phyloP scores from a whole-genome alignment of 2,329 filamentous ascomycete genomes.

The Furcasterigmium furcatum region DNA sequence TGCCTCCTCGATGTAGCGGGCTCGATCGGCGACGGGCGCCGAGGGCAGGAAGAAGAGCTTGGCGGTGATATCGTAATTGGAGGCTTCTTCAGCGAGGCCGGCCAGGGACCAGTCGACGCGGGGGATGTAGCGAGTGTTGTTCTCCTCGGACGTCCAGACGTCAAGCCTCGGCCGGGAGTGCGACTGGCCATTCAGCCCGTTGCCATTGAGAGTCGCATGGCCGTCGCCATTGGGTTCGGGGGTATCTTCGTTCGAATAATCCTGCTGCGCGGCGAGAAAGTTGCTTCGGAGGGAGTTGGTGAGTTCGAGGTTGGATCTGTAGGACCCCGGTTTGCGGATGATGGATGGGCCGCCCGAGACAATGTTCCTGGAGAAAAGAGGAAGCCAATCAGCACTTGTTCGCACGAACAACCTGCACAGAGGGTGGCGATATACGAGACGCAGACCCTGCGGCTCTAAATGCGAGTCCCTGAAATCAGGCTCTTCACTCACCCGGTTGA shows the following conservation, averaged over 20 bases:
- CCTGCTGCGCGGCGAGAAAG: conserved; percentile 70
- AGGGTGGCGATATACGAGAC: neutral
- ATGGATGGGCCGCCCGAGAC: conserved; percentile 82
- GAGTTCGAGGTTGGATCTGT: conserved; percentile 90
- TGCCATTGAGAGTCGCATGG: conserved; percentile 23
- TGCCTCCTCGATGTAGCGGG: conserved; percentile 72
- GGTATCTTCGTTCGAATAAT: conserved; percentile 38
- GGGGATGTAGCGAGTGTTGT: conserved; percentile 69
- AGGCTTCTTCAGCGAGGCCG: conserved; percentile 74
- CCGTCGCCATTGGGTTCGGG: conserved; percentile 19
- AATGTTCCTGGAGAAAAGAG: conserved; percentile 60
- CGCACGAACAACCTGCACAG: neutral
- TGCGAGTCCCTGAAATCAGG: neutral
- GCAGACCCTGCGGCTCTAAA: neutral
- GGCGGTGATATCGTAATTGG: conserved; percentile 89
- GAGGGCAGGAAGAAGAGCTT: conserved; percentile 91
- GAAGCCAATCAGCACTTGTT: conserved; percentile 12
- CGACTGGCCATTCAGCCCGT: conserved; percentile 12
- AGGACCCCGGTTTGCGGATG: conserved; percentile 71
- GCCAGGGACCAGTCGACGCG: conserved; percentile 69
- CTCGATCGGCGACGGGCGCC: conserved; percentile 61
- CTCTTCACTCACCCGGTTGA: conserved; percentile 67
- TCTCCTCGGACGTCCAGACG: conserved; percentile 63
- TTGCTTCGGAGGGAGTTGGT: conserved; percentile 84
- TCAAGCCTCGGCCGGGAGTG: conserved; percentile 24